phyloP scores from a whole-genome alignment of 441 rosid species.

The Aleurites moluccanus region DNA sequence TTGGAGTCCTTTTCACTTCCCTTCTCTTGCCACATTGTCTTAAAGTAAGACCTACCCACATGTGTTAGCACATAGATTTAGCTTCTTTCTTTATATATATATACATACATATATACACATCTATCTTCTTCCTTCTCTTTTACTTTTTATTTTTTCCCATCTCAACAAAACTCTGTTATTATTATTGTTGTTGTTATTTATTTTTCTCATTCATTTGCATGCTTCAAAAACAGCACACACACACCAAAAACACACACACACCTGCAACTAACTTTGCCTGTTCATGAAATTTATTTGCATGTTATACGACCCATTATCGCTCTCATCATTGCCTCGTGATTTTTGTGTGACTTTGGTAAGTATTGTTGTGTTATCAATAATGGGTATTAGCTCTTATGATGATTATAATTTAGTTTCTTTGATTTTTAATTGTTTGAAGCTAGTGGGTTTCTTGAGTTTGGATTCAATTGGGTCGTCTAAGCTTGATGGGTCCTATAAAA shows the following conservation, averaged over 20 bases:
- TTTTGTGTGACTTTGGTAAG: slow-evolving; percentile 20
- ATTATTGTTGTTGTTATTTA: not conserved
- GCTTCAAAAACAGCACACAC: slow-evolving; percentile 21
- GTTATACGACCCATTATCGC: slow-evolving; percentile 25
- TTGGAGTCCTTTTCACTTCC: no score
- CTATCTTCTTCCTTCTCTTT: not conserved
- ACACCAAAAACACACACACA: slow-evolving; percentile 12
- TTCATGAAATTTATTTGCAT: slow-evolving; percentile 32
- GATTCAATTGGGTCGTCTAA: slow-evolving; percentile 28
- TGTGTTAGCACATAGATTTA: slow-evolving; percentile 23
- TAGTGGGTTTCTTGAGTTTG: slow-evolving; percentile 31
- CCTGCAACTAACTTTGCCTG: slow-evolving; percentile 11
- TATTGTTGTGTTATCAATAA: slow-evolving; percentile 24
- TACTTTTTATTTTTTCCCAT: not conserved
- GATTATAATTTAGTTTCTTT: slow-evolving; percentile 26
- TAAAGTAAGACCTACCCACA: slow-evolving; percentile 22
- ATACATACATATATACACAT: no score
- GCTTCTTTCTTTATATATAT: slow-evolving; percentile 6
- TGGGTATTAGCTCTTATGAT: slow-evolving; percentile 37
- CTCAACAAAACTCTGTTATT: not conserved
- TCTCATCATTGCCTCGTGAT: slow-evolving; percentile 31
- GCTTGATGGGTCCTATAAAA: slow-evolving; percentile 55
- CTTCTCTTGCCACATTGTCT: no score
- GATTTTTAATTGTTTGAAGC: slow-evolving; percentile 23
- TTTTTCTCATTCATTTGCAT: slow-evolving; percentile 23